These are phyloP conservation scores for Tephrocybe rancida DNA, from an alignment of 768 basidiomycete species.

Conservation along the genomic window DNA sequence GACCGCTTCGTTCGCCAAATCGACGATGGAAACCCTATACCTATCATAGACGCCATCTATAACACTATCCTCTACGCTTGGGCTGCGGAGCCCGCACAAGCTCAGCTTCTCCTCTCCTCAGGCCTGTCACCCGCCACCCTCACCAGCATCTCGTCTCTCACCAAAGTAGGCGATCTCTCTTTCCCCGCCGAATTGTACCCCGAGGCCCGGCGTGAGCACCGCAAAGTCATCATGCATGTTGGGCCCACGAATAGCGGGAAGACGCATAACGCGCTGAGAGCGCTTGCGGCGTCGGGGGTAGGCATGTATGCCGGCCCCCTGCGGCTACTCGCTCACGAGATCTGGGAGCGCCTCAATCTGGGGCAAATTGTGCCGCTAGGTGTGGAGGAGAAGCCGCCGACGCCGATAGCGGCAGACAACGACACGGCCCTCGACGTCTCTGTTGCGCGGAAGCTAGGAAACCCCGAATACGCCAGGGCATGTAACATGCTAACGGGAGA, in stretches of 20 bases:
- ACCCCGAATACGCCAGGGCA: slow-evolving; percentile 51
- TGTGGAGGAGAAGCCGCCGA: slow-evolving; percentile 41
- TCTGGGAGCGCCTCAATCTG: slow-evolving; percentile 87
- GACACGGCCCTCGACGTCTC: slow-evolving; percentile 36
- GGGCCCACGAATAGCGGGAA: slow-evolving; percentile 99
- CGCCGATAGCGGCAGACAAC: slow-evolving; percentile 28
- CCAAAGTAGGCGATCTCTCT: slow-evolving; percentile 40
- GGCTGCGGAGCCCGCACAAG: slow-evolving; percentile 40
- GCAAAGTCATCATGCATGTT: slow-evolving; percentile 92
- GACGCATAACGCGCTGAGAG: slow-evolving; percentile 90
- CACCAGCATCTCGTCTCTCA: slow-evolving; percentile 35
- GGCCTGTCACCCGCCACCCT: slow-evolving; percentile 35
- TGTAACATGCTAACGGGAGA: slow-evolving; percentile 95
- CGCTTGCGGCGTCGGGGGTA: slow-evolving; percentile 70
- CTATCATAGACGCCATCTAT: slow-evolving; percentile 47
- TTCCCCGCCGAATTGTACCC: slow-evolving; percentile 52
- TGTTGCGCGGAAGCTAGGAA: slow-evolving; percentile 36
- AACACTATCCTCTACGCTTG: slow-evolving; percentile 59
- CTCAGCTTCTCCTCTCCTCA: slow-evolving; percentile 23
- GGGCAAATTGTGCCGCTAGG: slow-evolving; percentile 86
- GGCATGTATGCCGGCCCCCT: slow-evolving; percentile 93
- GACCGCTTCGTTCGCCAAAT: slow-evolving; percentile 42
- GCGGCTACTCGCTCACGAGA: slow-evolving; percentile 92
- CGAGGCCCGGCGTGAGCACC: slow-evolving; percentile 57
- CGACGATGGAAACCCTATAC: slow-evolving; percentile 23